A percentile compares a stretch with the other conserved stretches of the same genome.
phyloP scores from a whole-genome alignment of 441 rosid species.

The Adansonia madagascariensis region DNA sequence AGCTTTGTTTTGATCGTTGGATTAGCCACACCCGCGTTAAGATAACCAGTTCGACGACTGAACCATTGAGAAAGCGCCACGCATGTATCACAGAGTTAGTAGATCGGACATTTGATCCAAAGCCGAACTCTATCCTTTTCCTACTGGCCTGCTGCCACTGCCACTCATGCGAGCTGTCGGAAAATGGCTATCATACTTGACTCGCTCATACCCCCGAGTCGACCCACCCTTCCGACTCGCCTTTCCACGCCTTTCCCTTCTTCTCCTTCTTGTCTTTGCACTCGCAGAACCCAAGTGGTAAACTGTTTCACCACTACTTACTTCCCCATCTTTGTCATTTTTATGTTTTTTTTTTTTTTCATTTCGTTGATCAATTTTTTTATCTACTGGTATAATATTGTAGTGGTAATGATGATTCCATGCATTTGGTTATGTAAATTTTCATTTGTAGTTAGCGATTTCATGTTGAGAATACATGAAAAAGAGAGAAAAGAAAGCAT shows the following conservation, averaged over 20 bases:
- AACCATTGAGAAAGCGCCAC: constrained; percentile 10
- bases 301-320: not conserved
- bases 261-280: not conserved
- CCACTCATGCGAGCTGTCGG: not conserved
- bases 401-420: not conserved
- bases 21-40: not conserved
- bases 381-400: not conserved
- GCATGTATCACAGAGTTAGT: not conserved
- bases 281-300: constrained; percentile 23
- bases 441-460: not conserved
- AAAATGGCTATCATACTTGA: not conserved
- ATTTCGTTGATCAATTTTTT: not conserved
- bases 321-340: not conserved
- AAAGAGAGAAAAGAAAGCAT: not conserved
- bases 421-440: not conserved
- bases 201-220: not conserved
- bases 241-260: not conserved
- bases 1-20: not conserved
- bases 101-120: constrained; percentile 2
- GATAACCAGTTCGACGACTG: not conserved
- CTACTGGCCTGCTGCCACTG: not conserved
- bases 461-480: not conserved
- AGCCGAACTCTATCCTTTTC: not conserved
- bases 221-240: not conserved
- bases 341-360: not conserved